Percentiles rank a stretch among this genome's conserved stretches.
These are phyloP conservation scores for Saccharomyces hybrid DNA, from an alignment of 1,139 yeast species.

Conservation along the genomic window DNA sequence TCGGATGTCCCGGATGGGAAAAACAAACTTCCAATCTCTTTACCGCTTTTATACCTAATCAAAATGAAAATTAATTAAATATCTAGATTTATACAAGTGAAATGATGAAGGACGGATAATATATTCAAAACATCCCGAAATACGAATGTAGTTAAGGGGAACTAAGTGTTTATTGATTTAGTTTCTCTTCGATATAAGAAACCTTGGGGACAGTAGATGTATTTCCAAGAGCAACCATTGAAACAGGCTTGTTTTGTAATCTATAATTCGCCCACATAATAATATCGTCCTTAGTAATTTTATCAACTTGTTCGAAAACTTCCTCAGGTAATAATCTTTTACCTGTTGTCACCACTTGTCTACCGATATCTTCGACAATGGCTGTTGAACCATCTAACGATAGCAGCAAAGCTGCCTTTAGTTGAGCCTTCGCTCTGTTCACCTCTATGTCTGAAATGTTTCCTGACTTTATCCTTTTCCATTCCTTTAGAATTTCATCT, in stretches of 20 bases:
- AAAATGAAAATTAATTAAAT: too few relatives aligned
- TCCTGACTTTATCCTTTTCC: slow-evolving; percentile 79
- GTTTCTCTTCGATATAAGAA: slow-evolving; percentile 21
- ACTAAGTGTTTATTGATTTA: slow-evolving; percentile 10
- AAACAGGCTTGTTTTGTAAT: slow-evolving; percentile 69
- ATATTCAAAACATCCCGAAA: neutral
- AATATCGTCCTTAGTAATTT: slow-evolving; percentile 71
- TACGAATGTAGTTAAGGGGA: neutral
- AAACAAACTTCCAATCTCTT: too few relatives aligned
- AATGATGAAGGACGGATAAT: neutral
- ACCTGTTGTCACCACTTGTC: slow-evolving; percentile 94
- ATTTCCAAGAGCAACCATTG: slow-evolving; percentile 86
- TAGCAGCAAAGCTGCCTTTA: slow-evolving; percentile 81
- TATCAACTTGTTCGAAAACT: slow-evolving; percentile 76
- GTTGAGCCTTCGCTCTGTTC: slow-evolving; percentile 86
- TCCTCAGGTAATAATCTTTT: slow-evolving; percentile 85
- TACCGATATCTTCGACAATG: slow-evolving; percentile 94
- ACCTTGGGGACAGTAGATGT: slow-evolving; percentile 39
- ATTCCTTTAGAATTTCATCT: slow-evolving; percentile 73
- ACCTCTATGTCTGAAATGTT: slow-evolving; percentile 77
- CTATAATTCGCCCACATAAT: slow-evolving; percentile 83
- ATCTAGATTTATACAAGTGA: neutral
- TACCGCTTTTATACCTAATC: too few relatives aligned
- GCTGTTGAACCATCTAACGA: slow-evolving; percentile 94
- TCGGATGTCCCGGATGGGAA: too few relatives aligned